These are phyloP conservation scores for Penicillium digitatum DNA, from an alignment of 2,329 filamentous ascomycete species.

Conservation along the genomic window DNA sequence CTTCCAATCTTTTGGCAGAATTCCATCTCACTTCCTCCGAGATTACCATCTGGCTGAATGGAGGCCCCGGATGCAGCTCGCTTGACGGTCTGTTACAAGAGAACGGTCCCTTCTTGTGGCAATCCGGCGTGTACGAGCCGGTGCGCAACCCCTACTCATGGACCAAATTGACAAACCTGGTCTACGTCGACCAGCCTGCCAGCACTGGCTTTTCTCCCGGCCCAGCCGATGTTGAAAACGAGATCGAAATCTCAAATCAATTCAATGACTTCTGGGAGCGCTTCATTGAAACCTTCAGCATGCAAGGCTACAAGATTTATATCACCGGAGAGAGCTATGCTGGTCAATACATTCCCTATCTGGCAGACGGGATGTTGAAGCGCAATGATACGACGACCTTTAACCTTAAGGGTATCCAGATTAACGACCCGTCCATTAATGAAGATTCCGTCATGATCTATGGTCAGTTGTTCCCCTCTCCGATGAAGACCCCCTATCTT, in stretches of 20 bases:
- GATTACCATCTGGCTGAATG: constrained; percentile 46
- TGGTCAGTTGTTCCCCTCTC: constrained; percentile 27
- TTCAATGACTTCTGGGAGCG: constrained; percentile 76
- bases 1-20: not conserved
- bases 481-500: not conserved
- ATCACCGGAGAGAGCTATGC: constrained; percentile 71
- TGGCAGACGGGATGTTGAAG: constrained; percentile 68
- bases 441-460: constrained; percentile 48
- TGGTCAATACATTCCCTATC: constrained; percentile 66
- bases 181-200: constrained; percentile 53
- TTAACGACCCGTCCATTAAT: constrained; percentile 67
- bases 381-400: constrained; percentile 63
- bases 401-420: constrained; percentile 63
- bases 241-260: constrained; percentile 65
- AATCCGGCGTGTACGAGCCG: constrained; percentile 63
- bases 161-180: constrained; percentile 68
- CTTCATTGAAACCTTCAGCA: constrained; percentile 66
- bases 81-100: constrained; percentile 67
- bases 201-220: constrained; percentile 68
- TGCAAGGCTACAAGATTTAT: constrained; percentile 66
- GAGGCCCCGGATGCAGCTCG: constrained; percentile 54
- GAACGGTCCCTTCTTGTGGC: constrained; percentile 69
- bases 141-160: constrained; percentile 66
- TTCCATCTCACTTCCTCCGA: constrained; percentile 1
- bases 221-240: constrained; percentile 58